A percentile compares a stretch with the other conserved stretches of the same genome.
Conservation (phyloP, 1,284 basidiomycete species). For the Phenoliferia sp. region DNA sequence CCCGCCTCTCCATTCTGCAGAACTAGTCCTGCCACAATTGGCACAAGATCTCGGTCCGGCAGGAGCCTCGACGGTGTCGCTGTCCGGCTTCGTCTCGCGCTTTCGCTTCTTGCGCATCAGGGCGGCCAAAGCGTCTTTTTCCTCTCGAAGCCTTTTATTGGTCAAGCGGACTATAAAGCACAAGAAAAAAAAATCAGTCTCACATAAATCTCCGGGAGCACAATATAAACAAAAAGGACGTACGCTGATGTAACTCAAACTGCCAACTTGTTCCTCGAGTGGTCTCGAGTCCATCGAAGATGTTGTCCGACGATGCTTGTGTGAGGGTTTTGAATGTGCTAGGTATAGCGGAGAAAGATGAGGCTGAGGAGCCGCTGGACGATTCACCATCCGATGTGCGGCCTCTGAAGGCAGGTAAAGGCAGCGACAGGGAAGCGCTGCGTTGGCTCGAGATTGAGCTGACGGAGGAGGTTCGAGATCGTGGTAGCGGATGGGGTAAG, state of each 20-base stretch:
- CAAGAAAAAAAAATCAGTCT: too few relatives aligned
- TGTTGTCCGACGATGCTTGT: constrained; percentile 43
- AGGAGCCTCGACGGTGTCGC: constrained; percentile 1
- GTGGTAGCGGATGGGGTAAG: background rate
- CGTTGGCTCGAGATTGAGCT: background rate
- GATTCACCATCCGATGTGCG: background rate
- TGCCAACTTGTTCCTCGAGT: constrained; percentile 74
- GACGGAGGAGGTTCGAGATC: background rate
- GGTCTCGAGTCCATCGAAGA: constrained; percentile 69
- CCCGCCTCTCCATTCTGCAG: constrained; percentile 32
- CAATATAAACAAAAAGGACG: constrained; percentile 34
- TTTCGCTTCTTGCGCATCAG: constrained; percentile 31
- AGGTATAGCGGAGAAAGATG: constrained; percentile 34
- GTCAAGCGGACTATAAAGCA: constrained; percentile 45
- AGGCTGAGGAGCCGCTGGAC: background rate
- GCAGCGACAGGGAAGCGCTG: background rate
- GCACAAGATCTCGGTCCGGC: constrained; percentile 26
- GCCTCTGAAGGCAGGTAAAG: background rate
- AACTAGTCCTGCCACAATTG: constrained; percentile 33
- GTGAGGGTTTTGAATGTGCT: constrained; percentile 34
- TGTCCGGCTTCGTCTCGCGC: constrained; percentile 9
- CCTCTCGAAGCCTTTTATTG: constrained; percentile 66
- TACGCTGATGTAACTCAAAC: constrained; percentile 81
- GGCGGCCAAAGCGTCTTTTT: constrained; percentile 49
- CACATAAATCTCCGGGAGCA: background rate